Percentiles rank a stretch among this genome's conserved stretches.
Conservation (phyloP, 192 early-diverging fungal genomes). For the Linnemannia exigua region DNA sequence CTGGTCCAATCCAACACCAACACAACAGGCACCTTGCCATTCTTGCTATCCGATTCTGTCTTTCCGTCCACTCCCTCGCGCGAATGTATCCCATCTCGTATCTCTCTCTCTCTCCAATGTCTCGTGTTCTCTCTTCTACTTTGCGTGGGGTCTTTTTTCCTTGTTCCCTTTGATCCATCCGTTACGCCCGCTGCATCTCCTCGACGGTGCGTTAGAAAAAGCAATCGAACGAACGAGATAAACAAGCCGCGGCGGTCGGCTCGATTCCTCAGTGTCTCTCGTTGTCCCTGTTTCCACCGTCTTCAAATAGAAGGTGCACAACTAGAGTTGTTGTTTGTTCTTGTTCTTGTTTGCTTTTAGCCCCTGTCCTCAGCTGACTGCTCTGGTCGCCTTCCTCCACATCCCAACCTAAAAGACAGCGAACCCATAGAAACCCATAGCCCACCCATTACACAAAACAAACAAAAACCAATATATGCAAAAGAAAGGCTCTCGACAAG, state of each 20-base stretch:
- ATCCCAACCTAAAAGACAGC: neutral
- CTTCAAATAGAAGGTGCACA: neutral
- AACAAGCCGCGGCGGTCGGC: neutral
- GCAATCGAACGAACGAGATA: neutral
- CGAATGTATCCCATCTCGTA: slow-evolving; percentile 5
- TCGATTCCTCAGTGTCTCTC: neutral
- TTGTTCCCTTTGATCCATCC: neutral
- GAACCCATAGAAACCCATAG: neutral
- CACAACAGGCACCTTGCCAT: neutral
- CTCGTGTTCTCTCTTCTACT: slow-evolving; percentile 31
- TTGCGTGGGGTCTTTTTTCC: neutral
- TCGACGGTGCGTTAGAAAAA: neutral
- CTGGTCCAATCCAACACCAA: neutral
- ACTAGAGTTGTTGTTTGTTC: neutral
- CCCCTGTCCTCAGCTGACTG: neutral
- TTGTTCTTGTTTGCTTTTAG: neutral
- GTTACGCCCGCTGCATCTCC: neutral
- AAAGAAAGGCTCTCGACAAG: neutral
- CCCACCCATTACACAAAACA: neutral
- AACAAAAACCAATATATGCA: neutral
- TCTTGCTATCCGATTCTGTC: neutral
- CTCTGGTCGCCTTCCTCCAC: neutral
- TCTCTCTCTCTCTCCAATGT: slow-evolving; percentile 9
- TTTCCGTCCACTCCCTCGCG: neutral
- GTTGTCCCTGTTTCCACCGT: neutral